Evolutionary conservation across 108 stramenopile genomes (phyloP), one percentile per base, ranked within the genome.

Genomic region (Phaeodactylum tricornutum): DNA sequence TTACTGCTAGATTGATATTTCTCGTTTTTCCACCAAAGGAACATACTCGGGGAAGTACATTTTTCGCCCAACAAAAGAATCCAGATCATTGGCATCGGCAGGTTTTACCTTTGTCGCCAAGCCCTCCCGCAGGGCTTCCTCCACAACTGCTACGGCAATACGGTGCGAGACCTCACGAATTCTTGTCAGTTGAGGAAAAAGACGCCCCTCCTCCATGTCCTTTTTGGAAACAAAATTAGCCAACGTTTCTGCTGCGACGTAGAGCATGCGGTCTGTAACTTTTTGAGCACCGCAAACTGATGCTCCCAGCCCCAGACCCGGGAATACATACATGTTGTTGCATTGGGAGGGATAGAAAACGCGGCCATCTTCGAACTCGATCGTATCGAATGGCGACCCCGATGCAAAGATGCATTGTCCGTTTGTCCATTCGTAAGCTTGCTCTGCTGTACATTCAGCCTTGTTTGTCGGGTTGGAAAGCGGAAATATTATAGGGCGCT

Each of bases 371-470:
- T 60, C 35, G 67, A 87, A 57, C 36, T 72, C 48, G 8, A 99
- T 95, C 20, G 89, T 78, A 55, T 83, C 91, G 73, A 98, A 98
- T 2, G 97, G 97, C n/a, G 82, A 86, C 5, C 97, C 97, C 24
- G 76, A 75, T 15, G 92, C 95, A 70, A 97, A 96, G 49, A 98
- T 78, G 45, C 82, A 85, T 8, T 62, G 67, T 20, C 96, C 98
- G 16, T 92, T 58, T 3, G 96, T 93, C 96, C 96, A 96, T 71
- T 76, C 73, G 64, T 93, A 96, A 1, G 98, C 98, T 69, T 99
- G 90, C 61, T 80, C 75, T 31, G 96, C 94, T 3, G 96, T 90
- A 53, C 96, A 97, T 59, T 99, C 96, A 16, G 96, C 93, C 50
- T 85, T 92, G 7, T 68, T 77, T 14, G 98, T 99, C 28, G 98